phyloP scores from a whole-genome alignment of 345 rosid genomes.

The Eucalyptus pumila region DNA sequence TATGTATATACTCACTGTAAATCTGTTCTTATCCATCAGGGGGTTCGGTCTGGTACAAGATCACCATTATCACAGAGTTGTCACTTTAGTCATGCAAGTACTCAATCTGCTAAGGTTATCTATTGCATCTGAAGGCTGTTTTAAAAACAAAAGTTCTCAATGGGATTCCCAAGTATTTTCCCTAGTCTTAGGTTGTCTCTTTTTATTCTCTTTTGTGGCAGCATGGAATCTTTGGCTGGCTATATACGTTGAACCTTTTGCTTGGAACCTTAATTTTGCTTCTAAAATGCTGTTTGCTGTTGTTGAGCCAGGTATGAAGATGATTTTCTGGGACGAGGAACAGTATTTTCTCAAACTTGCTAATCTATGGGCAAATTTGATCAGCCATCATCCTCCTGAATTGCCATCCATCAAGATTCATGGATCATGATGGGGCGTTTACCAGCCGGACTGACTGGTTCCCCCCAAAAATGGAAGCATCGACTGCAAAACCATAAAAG shows the following conservation, averaged over 20 bases:
- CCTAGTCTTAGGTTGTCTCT: not conserved
- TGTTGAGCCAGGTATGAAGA: constrained; percentile 42
- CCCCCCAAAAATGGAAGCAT: not conserved
- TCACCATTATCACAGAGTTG: not conserved
- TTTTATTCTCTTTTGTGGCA: not conserved
- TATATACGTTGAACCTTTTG: not conserved
- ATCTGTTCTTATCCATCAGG: not conserved
- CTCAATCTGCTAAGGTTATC: not conserved
- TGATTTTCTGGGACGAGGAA: constrained; percentile 46
- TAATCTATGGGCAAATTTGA: constrained; percentile 79
- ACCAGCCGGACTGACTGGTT: not conserved
- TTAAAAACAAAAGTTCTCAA: not conserved
- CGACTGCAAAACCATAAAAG: not conserved
- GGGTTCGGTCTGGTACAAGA: not conserved
- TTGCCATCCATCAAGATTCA: constrained; percentile 15
- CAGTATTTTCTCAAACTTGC: constrained; percentile 53
- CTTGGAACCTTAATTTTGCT: not conserved
- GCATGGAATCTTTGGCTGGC: not conserved
- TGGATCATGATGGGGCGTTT: not conserved
- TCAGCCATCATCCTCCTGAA: constrained; percentile 43
- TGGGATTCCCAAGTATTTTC: not conserved
- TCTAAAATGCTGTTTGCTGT: not conserved
- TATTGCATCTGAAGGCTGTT: not conserved
- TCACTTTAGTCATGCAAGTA: not conserved
- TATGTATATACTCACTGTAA: not conserved